Conservation (phyloP, 2,329 filamentous ascomycete species). For the Microdochium paspali region DNA sequence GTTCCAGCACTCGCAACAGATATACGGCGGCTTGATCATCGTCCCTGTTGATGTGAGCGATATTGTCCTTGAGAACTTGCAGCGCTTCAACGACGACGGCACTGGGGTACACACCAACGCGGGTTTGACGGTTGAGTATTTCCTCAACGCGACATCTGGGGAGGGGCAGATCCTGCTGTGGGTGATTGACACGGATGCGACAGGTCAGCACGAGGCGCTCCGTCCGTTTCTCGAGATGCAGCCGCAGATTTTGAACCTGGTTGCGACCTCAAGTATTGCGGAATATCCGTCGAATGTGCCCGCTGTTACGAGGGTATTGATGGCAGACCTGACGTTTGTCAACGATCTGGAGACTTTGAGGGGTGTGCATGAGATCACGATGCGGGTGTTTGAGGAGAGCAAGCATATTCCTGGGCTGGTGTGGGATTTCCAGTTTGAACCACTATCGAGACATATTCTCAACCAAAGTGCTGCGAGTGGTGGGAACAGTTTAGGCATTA, state of each 20-base stretch:
- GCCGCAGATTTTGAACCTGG: constrained; percentile 9
- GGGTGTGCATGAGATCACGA: constrained; percentile 7
- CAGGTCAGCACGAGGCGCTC: constrained; percentile 5
- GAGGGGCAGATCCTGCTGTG: constrained; percentile 4
- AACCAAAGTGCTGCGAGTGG: constrained; percentile 1
- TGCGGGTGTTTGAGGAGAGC: constrained; percentile 3
- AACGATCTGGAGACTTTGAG: constrained; percentile 6
- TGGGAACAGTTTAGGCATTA: constrained; percentile 8
- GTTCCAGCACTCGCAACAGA: constrained; percentile 2
- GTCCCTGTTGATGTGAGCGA: constrained; percentile 12
- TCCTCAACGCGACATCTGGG: constrained; percentile 8
- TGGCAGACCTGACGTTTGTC: constrained; percentile 7
- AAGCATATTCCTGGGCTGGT: constrained; percentile 5
- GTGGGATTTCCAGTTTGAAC: constrained; percentile 9
- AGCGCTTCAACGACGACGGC: not conserved
- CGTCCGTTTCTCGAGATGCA: constrained; percentile 9
- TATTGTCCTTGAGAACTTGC: constrained; percentile 3
- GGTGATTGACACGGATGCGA: constrained; percentile 7
- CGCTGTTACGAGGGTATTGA: constrained; percentile 5
- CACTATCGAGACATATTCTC: constrained; percentile 3
- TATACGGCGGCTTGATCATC: constrained; percentile 27
- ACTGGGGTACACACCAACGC: not conserved
- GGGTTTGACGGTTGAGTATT: constrained; percentile 10
- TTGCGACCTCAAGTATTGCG: constrained; percentile 7
- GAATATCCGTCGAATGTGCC: constrained; percentile 7